These are phyloP conservation scores for Hymenoscyphus occultus DNA, from an alignment of 2,329 filamentous ascomycete genomes.

Conservation along the genomic window DNA sequence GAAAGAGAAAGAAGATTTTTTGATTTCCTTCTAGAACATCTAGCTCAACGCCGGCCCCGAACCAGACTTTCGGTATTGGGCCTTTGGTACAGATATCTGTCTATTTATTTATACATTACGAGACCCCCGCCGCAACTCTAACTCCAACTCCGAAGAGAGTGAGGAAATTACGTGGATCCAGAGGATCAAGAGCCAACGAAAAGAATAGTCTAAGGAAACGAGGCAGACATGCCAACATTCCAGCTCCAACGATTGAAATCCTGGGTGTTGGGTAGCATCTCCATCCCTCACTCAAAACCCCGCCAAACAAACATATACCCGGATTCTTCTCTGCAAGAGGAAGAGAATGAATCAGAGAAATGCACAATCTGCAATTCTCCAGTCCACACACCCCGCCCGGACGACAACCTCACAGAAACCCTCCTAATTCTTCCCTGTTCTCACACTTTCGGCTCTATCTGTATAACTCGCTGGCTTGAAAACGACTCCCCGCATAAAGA, in stretches of 20 bases:
- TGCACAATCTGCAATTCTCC: constrained; percentile 25
- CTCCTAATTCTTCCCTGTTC: constrained; percentile 27
- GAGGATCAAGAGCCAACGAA: too few species aligned
- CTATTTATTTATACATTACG: background rate
- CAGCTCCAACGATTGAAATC: background rate
- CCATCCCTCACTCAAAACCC: background rate
- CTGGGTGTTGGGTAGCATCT: background rate
- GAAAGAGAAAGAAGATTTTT: background rate
- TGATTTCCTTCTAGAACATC: background rate
- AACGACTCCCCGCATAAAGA: constrained; percentile 25
- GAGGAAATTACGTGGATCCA: too few species aligned
- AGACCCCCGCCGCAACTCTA: too few species aligned
- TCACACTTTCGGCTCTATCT: constrained; percentile 30
- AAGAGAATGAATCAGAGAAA: background rate
- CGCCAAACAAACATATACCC: background rate
- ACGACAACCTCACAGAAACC: constrained; percentile 23
- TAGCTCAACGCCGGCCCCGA: too few species aligned
- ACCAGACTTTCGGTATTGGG: too few species aligned
- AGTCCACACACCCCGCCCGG: background rate
- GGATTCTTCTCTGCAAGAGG: background rate
- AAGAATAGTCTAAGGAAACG: background rate
- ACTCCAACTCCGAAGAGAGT: too few species aligned
- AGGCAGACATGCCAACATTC: background rate
- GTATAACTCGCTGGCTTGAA: constrained; percentile 30
- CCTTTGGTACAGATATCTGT: background rate